Percentiles rank a stretch among this genome's conserved stretches.
phyloP scores from a whole-genome alignment of 352 stramenopile species.

The Phytophthora capsici region DNA sequence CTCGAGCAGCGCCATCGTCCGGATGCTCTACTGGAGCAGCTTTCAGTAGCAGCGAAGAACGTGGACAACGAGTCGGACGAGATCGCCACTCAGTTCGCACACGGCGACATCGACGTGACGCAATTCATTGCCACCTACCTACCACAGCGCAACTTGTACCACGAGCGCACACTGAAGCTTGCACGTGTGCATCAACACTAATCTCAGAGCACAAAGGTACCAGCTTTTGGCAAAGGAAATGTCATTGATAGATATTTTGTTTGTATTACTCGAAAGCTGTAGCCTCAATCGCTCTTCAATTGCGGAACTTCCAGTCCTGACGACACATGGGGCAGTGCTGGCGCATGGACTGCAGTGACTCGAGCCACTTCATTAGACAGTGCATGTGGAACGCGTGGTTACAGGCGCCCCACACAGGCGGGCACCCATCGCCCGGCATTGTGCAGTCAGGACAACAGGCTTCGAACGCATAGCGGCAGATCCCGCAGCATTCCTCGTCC shows the following conservation, averaged over 20 bases:
- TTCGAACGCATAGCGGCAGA: slow-evolving; percentile 87
- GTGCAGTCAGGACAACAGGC: slow-evolving; percentile 83
- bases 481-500: slow-evolving; percentile 92
- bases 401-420: slow-evolving; percentile 90
- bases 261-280: background rate
- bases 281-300: slow-evolving; percentile 32
- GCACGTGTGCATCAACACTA: slow-evolving; percentile 72
- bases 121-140: slow-evolving; percentile 75
- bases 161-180: slow-evolving; percentile 81
- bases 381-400: slow-evolving; percentile 95
- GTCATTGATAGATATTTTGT: slow-evolving; percentile 29
- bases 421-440: slow-evolving; percentile 82
- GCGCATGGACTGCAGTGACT: slow-evolving; percentile 78
- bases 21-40: slow-evolving; percentile 75
- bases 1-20: slow-evolving; percentile 63
- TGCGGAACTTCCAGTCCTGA: slow-evolving; percentile 88
- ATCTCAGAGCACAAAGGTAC: background rate
- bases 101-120: slow-evolving; percentile 74
- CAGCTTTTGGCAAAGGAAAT: slow-evolving; percentile 5
- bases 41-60: slow-evolving; percentile 61
- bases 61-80: slow-evolving; percentile 77
- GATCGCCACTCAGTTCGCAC: slow-evolving; percentile 70
- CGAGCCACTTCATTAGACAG: slow-evolving; percentile 94
- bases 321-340: slow-evolving; percentile 92
- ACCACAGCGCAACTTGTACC: slow-evolving; percentile 72